Evolutionary conservation across 2,329 filamentous ascomycete genomes (phyloP).

Genomic region (Microdochium paspali): DNA sequence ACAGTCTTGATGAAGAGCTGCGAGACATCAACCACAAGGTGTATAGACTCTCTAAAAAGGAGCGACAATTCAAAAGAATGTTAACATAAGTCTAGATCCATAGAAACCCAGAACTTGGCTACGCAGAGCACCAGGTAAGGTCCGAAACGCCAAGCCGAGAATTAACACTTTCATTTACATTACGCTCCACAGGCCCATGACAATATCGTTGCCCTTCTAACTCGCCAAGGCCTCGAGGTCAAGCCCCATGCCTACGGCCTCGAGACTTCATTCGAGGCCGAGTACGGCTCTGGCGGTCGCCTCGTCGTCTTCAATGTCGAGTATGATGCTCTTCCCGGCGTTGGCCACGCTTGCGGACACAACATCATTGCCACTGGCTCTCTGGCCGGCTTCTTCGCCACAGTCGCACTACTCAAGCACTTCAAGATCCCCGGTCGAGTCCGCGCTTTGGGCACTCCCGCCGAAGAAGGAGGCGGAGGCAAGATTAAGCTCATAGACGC

Average conservation of each 20-base stretch:
- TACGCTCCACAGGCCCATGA: slow-evolving; percentile 29
- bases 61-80: not conserved
- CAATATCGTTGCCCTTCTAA: slow-evolving; percentile 32
- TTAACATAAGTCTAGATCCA: not conserved
- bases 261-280: slow-evolving; percentile 39
- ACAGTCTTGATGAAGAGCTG: not conserved
- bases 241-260: slow-evolving; percentile 39
- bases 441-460: slow-evolving; percentile 30
- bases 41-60: not conserved
- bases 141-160: not conserved
- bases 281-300: slow-evolving; percentile 27
- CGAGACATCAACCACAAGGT: not conserved
- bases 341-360: slow-evolving; percentile 36
- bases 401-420: slow-evolving; percentile 20
- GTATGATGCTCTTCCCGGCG: slow-evolving; percentile 36
- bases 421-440: slow-evolving; percentile 22
- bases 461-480: slow-evolving; percentile 32
- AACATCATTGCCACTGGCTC: slow-evolving; percentile 33
- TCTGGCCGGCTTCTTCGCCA: slow-evolving; percentile 28
- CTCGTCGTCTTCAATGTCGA: slow-evolving; percentile 33
- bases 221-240: slow-evolving; percentile 30
- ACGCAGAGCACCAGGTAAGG: not conserved
- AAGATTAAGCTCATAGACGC: slow-evolving; percentile 25
- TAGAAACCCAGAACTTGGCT: not conserved
- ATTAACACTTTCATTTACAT: not conserved